phyloP scores from a whole-genome alignment of 2,329 filamentous ascomycete genomes.

The Cladosporium austrohemisphaericum region DNA sequence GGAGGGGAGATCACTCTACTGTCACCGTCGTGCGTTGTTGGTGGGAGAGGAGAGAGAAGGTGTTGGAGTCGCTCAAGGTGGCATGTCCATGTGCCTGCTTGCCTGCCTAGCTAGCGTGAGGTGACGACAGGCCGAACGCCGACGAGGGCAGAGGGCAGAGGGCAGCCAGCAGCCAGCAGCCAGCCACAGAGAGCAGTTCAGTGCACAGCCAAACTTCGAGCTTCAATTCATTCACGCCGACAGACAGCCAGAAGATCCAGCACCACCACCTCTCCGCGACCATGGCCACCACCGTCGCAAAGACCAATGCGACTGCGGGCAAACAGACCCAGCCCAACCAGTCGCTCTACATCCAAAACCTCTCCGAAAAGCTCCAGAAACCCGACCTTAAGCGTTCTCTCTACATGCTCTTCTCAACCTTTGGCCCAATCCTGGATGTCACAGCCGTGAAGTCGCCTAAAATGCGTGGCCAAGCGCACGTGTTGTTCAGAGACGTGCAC shows the following conservation, averaged over 20 bases:
- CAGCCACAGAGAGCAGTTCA: too few species aligned
- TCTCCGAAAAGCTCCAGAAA: slow-evolving; percentile 88
- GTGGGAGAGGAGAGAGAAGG: not conserved
- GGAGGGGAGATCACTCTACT: slow-evolving; percentile 91
- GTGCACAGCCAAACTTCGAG: slow-evolving; percentile 6
- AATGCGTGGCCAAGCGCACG: slow-evolving; percentile 94
- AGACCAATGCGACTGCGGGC: slow-evolving; percentile 1
- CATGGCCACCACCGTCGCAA: slow-evolving; percentile 14
- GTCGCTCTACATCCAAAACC: slow-evolving; percentile 84
- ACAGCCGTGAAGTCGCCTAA: slow-evolving; percentile 82
- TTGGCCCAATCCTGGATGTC: slow-evolving; percentile 87
- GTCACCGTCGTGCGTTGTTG: slow-evolving; percentile 44
- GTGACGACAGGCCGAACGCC: not conserved
- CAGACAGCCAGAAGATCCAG: not conserved
- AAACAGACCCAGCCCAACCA: slow-evolving; percentile 20
- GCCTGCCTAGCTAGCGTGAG: slow-evolving; percentile 13
- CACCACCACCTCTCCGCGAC: not conserved
- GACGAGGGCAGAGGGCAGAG: not conserved
- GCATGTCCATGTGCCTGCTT: not conserved
- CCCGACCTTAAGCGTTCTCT: slow-evolving; percentile 78
- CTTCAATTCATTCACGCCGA: not conserved
- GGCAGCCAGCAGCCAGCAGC: not conserved
- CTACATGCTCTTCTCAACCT: slow-evolving; percentile 91
- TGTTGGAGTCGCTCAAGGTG: not conserved
- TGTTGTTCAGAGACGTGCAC: slow-evolving; percentile 85